Conservation (phyloP, 768 basidiomycete species). For the Dentipellis fragilis region DNA sequence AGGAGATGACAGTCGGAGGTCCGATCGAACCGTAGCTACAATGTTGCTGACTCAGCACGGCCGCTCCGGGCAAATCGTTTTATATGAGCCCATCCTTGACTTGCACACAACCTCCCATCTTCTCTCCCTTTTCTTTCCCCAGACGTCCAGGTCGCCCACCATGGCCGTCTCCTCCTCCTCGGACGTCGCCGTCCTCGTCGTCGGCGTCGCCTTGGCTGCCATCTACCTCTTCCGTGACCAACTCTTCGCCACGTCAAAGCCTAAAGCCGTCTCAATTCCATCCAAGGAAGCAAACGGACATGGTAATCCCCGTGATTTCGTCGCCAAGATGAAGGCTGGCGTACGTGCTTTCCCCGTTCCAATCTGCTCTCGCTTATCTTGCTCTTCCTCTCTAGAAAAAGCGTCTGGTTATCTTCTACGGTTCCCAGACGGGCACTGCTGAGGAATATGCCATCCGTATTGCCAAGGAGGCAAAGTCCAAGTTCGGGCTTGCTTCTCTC, state of each 20-base stretch:
- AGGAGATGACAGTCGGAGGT: slow-evolving; percentile 9
- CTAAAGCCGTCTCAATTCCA: slow-evolving; percentile 38
- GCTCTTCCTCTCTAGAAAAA: slow-evolving; percentile 59
- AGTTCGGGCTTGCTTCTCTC: slow-evolving; percentile 89
- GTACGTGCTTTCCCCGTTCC: slow-evolving; percentile 38
- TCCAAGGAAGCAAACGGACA: slow-evolving; percentile 42
- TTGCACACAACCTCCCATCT: not conserved
- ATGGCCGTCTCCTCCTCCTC: slow-evolving; percentile 60
- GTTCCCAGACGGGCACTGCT: slow-evolving; percentile 96
- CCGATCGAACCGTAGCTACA: slow-evolving; percentile 1
- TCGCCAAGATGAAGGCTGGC: slow-evolving; percentile 87
- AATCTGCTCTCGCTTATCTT: slow-evolving; percentile 3
- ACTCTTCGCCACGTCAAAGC: slow-evolving; percentile 58
- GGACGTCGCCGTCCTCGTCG: slow-evolving; percentile 59
- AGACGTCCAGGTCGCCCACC: slow-evolving; percentile 5
- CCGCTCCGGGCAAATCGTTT: not conserved
- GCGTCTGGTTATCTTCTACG: slow-evolving; percentile 93
- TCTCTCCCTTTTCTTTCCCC: slow-evolving; percentile 6
- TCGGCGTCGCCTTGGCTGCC: slow-evolving; percentile 69
- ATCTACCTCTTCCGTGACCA: slow-evolving; percentile 80
- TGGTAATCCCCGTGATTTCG: slow-evolving; percentile 88
- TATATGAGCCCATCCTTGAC: not conserved
- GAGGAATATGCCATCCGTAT: slow-evolving; percentile 97
- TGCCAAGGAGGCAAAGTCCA: slow-evolving; percentile 95
- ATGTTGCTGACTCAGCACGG: not conserved